Evolutionary conservation across 2,329 filamentous ascomycete genomes (phyloP).

Genomic region (Diaporthe australafricana): DNA sequence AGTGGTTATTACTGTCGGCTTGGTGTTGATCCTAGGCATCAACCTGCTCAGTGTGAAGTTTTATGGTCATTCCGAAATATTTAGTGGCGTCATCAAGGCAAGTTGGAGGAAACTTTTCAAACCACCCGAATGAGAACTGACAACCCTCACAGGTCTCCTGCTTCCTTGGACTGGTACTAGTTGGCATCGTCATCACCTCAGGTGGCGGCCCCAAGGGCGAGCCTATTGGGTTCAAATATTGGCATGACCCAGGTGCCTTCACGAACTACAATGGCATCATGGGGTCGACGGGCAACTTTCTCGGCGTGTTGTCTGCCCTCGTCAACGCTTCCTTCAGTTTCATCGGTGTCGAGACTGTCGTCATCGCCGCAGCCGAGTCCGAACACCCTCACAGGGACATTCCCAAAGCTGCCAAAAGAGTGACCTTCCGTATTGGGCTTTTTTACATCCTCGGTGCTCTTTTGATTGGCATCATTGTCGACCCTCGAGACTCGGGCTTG

Average conservation of each 20-base stretch:
- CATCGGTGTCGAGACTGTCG: constrained; percentile 38
- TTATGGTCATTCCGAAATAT: constrained; percentile 34
- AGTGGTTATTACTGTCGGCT: constrained; percentile 36
- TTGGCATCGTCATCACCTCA: constrained; percentile 40
- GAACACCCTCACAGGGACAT: constrained; percentile 38
- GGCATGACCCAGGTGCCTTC: constrained; percentile 39
- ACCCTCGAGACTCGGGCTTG: constrained; percentile 32
- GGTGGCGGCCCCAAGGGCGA: constrained; percentile 38
- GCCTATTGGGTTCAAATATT: constrained; percentile 39
- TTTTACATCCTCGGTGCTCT: constrained; percentile 40
- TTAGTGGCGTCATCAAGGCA: constrained; percentile 35
- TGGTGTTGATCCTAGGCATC: constrained; percentile 32
- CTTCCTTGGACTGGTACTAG: constrained; percentile 38
- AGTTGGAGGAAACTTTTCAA: neutral
- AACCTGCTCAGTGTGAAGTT: constrained; percentile 37
- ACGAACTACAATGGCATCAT: constrained; percentile 39
- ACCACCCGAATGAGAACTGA: neutral
- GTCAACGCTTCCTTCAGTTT: constrained; percentile 39
- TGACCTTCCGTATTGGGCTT: constrained; percentile 39
- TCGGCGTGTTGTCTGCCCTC: constrained; percentile 38
- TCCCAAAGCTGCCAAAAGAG: constrained; percentile 38
- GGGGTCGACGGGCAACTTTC: constrained; percentile 38
- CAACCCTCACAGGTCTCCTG: constrained; percentile 31
- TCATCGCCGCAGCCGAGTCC: constrained; percentile 39
- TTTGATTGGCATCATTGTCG: constrained; percentile 39